Evolutionary conservation across 2,329 filamentous ascomycete genomes (phyloP).

Genomic region (Neofusicoccum cordaticola): DNA sequence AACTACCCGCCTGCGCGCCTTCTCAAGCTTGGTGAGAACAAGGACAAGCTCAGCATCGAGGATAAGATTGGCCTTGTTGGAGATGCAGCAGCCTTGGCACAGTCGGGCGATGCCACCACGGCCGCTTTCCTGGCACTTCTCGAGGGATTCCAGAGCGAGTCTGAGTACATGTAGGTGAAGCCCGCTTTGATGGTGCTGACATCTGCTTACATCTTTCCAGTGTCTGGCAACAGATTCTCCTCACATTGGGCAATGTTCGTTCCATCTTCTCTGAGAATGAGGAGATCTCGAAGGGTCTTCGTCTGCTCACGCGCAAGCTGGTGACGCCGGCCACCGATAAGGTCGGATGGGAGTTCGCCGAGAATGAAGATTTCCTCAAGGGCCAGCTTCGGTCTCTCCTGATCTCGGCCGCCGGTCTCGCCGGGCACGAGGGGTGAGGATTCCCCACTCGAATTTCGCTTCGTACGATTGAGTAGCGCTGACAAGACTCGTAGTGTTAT

Average conservation of each 20-base stretch:
- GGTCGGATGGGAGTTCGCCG: slow-evolving; percentile 81
- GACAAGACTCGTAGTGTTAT: slow-evolving; percentile 55
- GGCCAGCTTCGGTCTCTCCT: slow-evolving; percentile 80
- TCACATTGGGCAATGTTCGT: slow-evolving; percentile 72
- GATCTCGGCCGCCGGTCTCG: slow-evolving; percentile 69
- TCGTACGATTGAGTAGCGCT: slow-evolving; percentile 1
- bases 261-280: slow-evolving; percentile 81
- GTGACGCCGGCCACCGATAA: slow-evolving; percentile 71
- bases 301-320: slow-evolving; percentile 75
- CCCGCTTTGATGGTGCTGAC: neutral
- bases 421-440: slow-evolving; percentile 69
- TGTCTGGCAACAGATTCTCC: slow-evolving; percentile 83
- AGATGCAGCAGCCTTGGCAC: slow-evolving; percentile 83
- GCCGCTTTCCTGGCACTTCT: slow-evolving; percentile 78
- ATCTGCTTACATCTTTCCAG: slow-evolving; percentile 29
- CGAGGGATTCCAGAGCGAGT: slow-evolving; percentile 78
- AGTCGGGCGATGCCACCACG: slow-evolving; percentile 81
- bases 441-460: neutral
- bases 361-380: slow-evolving; percentile 76
- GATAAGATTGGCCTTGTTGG: slow-evolving; percentile 93
- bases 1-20: slow-evolving; percentile 88
- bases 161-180: slow-evolving; percentile 65
- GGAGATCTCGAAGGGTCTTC: slow-evolving; percentile 67
- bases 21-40: slow-evolving; percentile 72
- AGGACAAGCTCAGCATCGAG: slow-evolving; percentile 72